A percentile compares a stretch with the other conserved stretches of the same genome.
phyloP scores from a whole-genome alignment of 179 eudicot genomes.

The Spergularia azorica region DNA sequence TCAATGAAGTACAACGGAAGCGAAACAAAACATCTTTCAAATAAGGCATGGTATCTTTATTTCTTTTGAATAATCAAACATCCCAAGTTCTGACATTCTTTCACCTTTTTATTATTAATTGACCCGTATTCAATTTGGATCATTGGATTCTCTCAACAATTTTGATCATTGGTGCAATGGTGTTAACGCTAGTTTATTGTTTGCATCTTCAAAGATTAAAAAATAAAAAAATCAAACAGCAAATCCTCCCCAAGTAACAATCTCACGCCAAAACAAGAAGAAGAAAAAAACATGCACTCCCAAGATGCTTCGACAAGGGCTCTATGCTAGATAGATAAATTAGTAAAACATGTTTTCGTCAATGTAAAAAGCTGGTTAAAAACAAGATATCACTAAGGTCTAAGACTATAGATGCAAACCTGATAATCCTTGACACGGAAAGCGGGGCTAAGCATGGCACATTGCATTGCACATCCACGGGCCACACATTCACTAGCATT shows the following conservation, averaged over 20 bases:
- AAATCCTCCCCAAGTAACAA: too few relatives aligned
- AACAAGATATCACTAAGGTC: neutral
- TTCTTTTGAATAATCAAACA: neutral
- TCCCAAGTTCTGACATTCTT: neutral
- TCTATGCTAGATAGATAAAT: neutral
- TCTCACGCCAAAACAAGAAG: neutral
- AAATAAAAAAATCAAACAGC: neutral
- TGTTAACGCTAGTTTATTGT: too few relatives aligned
- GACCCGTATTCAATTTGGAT: too few relatives aligned
- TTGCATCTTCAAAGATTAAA: neutral
- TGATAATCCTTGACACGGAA: slow-evolving; percentile 91
- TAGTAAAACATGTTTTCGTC: neutral
- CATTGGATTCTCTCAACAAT: too few relatives aligned
- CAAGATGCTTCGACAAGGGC: neutral
- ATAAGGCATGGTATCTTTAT: neutral
- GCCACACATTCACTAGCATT: slow-evolving; percentile 99
- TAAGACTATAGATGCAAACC: slow-evolving; percentile 51
- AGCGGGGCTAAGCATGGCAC: slow-evolving; percentile 93
- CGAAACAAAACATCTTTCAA: neutral
- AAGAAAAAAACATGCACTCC: neutral
- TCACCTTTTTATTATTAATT: neutral
- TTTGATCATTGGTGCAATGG: too few relatives aligned
- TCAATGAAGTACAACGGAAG: neutral
- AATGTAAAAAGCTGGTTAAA: neutral
- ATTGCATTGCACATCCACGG: slow-evolving; percentile 95